Conservation (phyloP, 805 yeast species). For the Blastobotrys parvus region DNA sequence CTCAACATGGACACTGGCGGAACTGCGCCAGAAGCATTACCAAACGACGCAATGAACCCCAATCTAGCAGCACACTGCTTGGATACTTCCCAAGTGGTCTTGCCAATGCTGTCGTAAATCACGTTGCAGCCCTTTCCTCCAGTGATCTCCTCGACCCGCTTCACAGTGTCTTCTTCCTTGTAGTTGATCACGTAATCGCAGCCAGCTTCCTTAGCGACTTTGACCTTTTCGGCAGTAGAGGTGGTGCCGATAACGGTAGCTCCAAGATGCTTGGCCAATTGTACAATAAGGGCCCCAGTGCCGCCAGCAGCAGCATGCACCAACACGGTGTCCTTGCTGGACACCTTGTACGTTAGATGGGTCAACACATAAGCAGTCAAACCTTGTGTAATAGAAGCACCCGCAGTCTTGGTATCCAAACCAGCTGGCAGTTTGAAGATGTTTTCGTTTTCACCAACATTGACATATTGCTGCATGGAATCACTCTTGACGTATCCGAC, state of each 20-base stretch:
- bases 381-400: slow-evolving; percentile 60
- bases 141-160: slow-evolving; percentile 26
- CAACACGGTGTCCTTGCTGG: slow-evolving; percentile 62
- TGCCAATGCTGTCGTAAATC: slow-evolving; percentile 35
- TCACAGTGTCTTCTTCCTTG: slow-evolving; percentile 24
- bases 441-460: slow-evolving; percentile 25
- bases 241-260: slow-evolving; percentile 83
- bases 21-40: slow-evolving; percentile 81
- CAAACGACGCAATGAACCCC: slow-evolving; percentile 71
- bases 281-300: slow-evolving; percentile 66
- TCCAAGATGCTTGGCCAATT: slow-evolving; percentile 53
- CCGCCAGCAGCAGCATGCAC: slow-evolving; percentile 97
- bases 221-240: slow-evolving; percentile 64
- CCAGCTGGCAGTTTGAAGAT: slow-evolving; percentile 43
- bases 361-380: slow-evolving; percentile 71
- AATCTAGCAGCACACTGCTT: slow-evolving; percentile 47
- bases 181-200: slow-evolving; percentile 60
- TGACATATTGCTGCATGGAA: slow-evolving; percentile 71
- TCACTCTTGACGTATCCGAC: slow-evolving; percentile 47
- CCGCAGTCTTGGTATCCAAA: slow-evolving; percentile 40
- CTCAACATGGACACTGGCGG: slow-evolving; percentile 49
- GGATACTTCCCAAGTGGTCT: slow-evolving; percentile 63
- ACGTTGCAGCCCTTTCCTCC: slow-evolving; percentile 26
- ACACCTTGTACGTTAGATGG: slow-evolving; percentile 55
- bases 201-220: slow-evolving; percentile 59